A percentile compares a stretch with the other conserved stretches of the same genome.
Conservation (phyloP, 768 basidiomycete species). For the Termitomyces heimii region DNA sequence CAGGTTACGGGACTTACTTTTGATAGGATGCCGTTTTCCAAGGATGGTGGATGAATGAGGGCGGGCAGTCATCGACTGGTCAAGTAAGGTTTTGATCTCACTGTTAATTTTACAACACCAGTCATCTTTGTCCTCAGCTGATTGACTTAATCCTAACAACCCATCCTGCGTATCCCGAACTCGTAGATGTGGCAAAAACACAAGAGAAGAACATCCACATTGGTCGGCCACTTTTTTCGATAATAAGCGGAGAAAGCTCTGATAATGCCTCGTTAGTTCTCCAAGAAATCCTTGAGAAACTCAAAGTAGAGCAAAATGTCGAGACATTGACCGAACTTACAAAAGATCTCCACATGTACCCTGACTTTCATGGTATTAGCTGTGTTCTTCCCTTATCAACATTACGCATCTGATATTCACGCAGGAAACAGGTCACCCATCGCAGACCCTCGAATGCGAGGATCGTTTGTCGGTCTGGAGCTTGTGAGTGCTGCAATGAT, state of each 20-base stretch:
- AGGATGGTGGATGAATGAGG: constrained; percentile 99
- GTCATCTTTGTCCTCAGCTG: constrained; percentile 38
- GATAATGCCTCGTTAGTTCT: constrained; percentile 43
- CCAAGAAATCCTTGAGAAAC: constrained; percentile 63
- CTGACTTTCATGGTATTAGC: constrained; percentile 79
- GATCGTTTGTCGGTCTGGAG: constrained; percentile 82
- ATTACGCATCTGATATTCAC: background rate
- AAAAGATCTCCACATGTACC: constrained; percentile 90
- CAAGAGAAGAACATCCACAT: constrained; percentile 54
- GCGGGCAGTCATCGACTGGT: constrained; percentile 98
- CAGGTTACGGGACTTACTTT: background rate
- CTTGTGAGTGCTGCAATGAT: constrained; percentile 39
- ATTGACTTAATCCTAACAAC: constrained; percentile 95
- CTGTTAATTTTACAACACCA: background rate
- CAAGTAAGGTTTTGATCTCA: constrained; percentile 41
- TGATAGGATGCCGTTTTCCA: constrained; percentile 79
- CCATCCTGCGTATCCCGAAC: constrained; percentile 75
- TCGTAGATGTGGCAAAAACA: constrained; percentile 57
- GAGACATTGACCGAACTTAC: constrained; percentile 78
- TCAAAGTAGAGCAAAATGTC: constrained; percentile 47
- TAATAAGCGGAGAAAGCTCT: background rate
- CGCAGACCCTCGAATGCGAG: constrained; percentile 93
- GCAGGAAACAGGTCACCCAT: constrained; percentile 94
- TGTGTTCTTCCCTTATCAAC: background rate
- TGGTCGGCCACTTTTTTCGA: constrained; percentile 28